Base-by-base conservation (phyloP, 257 asterid genomes). In the Fraxinus americana region DNA sequence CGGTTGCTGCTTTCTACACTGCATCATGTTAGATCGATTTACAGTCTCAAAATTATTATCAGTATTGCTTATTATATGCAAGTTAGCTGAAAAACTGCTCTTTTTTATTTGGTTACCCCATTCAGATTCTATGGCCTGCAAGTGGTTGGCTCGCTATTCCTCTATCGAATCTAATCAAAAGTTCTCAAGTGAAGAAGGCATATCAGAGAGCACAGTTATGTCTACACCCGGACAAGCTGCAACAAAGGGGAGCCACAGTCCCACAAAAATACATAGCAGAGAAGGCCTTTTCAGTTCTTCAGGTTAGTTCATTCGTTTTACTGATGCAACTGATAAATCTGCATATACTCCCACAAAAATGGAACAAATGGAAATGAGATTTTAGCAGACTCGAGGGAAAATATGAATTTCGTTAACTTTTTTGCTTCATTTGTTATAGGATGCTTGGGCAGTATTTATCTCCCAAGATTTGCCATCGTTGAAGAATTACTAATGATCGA, bases 181-280 rank as follows among this genome's bases (percentile, higher is more conserved):
- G 85, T 75, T 73, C 90, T 2, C 87, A 86, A 61, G 93, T 91
- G 86, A 92, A 87, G 85, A 92, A 89, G 80, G 91, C 95, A 2
- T 92, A 92, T 77, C 97, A 92, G 87, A 92, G 75, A 82, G 97
- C 97, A 14, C 81, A 93, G 72, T 76, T 92, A 43, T 86, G 94
- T 70, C 84, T 92, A 75, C 97, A 92, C 79, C 97, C 97, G 0
- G 97, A 92, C 87, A 92, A 92, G 81, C 87, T 92, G 81, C 97
- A 92, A 39, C 97, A 91, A 78, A 83, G 97, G 84, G 91, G 95
- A n/a, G 94, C 97, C 10, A 85, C 92, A 1, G 39, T 66, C 70
- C 84, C 83, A 13, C 95, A 92, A 17, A 91, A 91, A 79, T 87
- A 88, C 70, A 75, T 91, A 21, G 97, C 97, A 0, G 86, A 87